Conservation (phyloP, 2,329 filamentous ascomycete genomes). For the Phyllosticta citriasiana region DNA sequence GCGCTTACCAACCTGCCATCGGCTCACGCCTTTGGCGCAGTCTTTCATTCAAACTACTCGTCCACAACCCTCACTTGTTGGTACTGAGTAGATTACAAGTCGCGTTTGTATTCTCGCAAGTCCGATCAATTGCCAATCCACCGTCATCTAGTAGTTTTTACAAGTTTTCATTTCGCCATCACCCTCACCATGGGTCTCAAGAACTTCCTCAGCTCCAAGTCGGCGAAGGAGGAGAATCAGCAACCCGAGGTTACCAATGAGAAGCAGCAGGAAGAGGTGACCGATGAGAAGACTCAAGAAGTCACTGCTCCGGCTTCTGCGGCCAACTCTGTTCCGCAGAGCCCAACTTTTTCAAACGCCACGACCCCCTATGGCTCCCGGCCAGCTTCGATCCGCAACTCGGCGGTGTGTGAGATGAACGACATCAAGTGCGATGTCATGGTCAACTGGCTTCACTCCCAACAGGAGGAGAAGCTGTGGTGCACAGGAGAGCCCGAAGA, state of each 20-base stretch:
- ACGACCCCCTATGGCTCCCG: conserved; percentile 9
- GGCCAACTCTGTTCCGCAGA: neutral
- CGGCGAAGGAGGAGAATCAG: neutral
- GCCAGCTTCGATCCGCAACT: conserved; percentile 29
- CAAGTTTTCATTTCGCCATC: neutral
- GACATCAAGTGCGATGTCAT: conserved; percentile 53
- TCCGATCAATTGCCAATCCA: neutral
- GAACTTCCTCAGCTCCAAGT: neutral
- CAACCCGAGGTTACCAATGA: neutral
- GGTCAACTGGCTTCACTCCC: conserved; percentile 53
- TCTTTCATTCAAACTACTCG: neutral
- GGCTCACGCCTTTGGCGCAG: neutral
- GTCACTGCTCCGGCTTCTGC: neutral
- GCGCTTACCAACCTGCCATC: neutral
- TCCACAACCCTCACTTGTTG: neutral
- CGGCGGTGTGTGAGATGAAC: conserved; percentile 34
- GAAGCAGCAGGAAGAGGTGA: neutral
- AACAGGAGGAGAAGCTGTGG: conserved; percentile 49
- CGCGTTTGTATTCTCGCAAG: neutral
- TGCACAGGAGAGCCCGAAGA: conserved; percentile 38
- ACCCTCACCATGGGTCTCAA: neutral
- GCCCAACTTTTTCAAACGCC: neutral
- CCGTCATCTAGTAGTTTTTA: neutral
- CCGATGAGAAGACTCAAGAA: neutral
- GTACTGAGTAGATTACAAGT: neutral